These are phyloP conservation scores for Crucibulum laeve DNA, from an alignment of 768 basidiomycete genomes.

Conservation along the genomic window DNA sequence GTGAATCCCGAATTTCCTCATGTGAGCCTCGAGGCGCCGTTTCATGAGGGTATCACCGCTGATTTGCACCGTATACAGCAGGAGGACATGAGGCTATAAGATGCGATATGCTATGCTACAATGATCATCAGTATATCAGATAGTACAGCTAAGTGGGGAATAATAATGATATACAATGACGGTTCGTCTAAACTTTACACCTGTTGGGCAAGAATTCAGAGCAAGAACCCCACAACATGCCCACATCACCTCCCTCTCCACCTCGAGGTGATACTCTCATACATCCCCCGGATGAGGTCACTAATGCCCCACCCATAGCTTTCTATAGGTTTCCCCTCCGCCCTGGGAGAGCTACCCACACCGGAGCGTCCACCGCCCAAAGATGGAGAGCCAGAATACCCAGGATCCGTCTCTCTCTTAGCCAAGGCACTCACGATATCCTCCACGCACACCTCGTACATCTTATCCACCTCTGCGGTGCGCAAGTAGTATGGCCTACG, in stretches of 20 bases:
- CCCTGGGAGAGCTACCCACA: constrained; percentile 1
- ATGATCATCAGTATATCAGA: no score
- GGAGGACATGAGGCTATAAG: neutral
- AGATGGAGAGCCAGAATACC: neutral
- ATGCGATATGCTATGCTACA: neutral
- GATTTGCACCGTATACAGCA: neutral
- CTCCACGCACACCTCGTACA: constrained; percentile 46
- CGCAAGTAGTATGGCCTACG: constrained; percentile 57
- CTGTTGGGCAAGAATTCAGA: no score
- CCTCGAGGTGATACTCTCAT: constrained; percentile 11
- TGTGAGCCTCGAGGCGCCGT: constrained; percentile 2
- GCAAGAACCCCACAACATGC: neutral
- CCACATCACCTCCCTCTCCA: constrained; percentile 1
- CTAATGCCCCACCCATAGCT: constrained; percentile 15
- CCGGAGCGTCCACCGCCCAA: constrained; percentile 7
- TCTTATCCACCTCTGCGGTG: constrained; percentile 50
- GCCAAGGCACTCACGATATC: constrained; percentile 43
- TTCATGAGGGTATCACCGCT: neutral
- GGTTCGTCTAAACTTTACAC: no score
- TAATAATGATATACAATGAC: no score
- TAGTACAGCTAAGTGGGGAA: no score
- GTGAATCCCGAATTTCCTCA: neutral
- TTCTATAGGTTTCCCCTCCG: neutral
- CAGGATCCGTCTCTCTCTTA: constrained; percentile 15
- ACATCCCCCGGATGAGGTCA: constrained; percentile 22